Conservation (phyloP, 345 rosid species). For the Eucalyptus dawsonii region DNA sequence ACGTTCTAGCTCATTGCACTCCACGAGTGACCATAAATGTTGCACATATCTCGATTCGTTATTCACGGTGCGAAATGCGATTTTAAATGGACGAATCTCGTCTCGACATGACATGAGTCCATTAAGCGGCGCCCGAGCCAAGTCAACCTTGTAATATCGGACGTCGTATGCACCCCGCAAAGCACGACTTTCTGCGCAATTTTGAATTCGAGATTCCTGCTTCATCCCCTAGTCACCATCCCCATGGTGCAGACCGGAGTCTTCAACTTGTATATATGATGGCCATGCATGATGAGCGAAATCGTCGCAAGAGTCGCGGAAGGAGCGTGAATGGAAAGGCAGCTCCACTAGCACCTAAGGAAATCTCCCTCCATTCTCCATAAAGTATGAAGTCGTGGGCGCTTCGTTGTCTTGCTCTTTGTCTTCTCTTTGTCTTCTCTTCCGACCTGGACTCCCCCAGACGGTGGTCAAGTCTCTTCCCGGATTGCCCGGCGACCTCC, state of each 20-base stretch:
- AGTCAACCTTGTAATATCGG: background rate
- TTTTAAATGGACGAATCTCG: background rate
- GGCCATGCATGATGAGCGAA: background rate
- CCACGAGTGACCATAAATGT: too few species aligned
- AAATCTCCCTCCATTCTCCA: background rate
- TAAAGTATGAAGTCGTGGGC: background rate
- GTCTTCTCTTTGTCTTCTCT: background rate
- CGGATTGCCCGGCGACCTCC: slow-evolving; percentile 6
- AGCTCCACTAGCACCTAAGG: background rate
- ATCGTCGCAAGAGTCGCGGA: background rate
- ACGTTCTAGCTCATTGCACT: background rate
- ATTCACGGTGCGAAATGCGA: background rate
- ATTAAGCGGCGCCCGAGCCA: background rate
- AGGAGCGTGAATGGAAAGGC: background rate
- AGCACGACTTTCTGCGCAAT: background rate
- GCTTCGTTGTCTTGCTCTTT: background rate
- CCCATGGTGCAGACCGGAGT: background rate
- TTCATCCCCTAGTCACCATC: background rate
- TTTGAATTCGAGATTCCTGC: background rate
- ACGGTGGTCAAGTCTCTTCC: background rate
- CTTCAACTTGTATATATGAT: background rate
- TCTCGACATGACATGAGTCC: background rate
- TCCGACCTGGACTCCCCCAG: background rate
- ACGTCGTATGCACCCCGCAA: background rate
- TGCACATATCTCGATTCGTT: background rate